Conservation (phyloP, 2,329 filamentous ascomycete species). For the Mycosphaerella sp. region DNA sequence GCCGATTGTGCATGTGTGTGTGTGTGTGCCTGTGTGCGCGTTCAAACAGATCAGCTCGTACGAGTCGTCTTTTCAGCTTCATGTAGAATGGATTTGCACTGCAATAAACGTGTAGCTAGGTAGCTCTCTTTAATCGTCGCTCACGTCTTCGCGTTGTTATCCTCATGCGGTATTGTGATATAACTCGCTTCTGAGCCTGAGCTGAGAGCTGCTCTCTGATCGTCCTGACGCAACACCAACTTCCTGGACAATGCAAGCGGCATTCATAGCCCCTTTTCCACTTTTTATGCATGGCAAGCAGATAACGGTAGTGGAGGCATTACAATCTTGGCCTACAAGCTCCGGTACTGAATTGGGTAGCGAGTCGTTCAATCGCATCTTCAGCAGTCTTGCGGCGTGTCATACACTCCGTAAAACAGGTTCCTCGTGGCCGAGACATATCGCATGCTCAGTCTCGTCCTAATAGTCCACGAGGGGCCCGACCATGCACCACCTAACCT, state of each 20-base stretch:
- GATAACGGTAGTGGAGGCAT: not conserved
- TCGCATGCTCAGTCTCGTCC: not conserved
- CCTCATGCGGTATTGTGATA: no score
- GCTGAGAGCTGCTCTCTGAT: no score
- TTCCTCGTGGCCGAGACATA: not conserved
- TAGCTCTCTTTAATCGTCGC: no score
- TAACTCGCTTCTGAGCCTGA: no score
- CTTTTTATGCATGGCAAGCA: not conserved
- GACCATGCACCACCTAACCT: not conserved
- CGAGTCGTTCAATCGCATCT: slow-evolving; percentile 1
- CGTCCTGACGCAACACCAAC: not conserved
- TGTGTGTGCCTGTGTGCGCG: no score
- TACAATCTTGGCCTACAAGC: not conserved
- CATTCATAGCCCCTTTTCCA: not conserved
- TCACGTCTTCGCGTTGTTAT: no score
- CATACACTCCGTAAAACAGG: not conserved
- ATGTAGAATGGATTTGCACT: not conserved
- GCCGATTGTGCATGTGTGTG: no score
- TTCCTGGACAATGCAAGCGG: slow-evolving; percentile 4
- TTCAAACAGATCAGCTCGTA: not conserved
- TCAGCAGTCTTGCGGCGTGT: slow-evolving; percentile 5
- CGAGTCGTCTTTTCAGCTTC: not conserved
- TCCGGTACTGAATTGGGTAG: not conserved
- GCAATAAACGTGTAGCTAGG: not conserved
- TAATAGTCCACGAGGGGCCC: no score